A percentile compares a stretch with the other conserved stretches of the same genome.
These are phyloP conservation scores for Penicillium paradoxum DNA, from an alignment of 495 filamentous ascomycete genomes.

Conservation along the genomic window DNA sequence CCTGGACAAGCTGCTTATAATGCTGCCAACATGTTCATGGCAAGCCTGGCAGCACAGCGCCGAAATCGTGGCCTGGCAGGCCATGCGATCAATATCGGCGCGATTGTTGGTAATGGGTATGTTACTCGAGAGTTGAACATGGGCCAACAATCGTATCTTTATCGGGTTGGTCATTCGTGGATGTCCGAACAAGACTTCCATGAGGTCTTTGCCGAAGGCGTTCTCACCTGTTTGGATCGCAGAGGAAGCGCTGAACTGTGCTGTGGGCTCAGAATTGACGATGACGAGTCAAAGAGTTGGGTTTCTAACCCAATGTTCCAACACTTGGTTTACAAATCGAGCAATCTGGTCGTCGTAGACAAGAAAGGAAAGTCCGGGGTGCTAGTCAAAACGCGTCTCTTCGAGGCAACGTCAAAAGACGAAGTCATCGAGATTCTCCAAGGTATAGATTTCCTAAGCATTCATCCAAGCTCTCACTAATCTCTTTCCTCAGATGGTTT, in stretches of 20 bases:
- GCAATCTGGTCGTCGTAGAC: constrained; percentile 9
- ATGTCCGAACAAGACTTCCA: constrained; percentile 58
- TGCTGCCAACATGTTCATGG: constrained; percentile 54
- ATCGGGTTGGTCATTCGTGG: constrained; percentile 27
- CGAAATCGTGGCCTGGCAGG: constrained; percentile 31
- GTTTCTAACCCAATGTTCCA: constrained; percentile 26
- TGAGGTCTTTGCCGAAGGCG: constrained; percentile 55
- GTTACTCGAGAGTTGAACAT: constrained; percentile 27
- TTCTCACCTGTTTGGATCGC: constrained; percentile 24
- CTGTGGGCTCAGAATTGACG: constrained; percentile 22
- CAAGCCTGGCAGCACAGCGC: constrained; percentile 34
- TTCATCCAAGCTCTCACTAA: background rate
- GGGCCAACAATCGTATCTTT: constrained; percentile 23
- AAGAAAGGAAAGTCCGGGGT: constrained; percentile 16
- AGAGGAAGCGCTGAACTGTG: constrained; percentile 4
- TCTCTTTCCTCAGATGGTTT: constrained; percentile 2
- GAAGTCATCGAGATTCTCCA: constrained; percentile 13
- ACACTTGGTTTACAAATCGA: constrained; percentile 10
- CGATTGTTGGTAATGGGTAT: constrained; percentile 54
- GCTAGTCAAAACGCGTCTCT: constrained; percentile 21
- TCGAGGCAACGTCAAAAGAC: constrained; percentile 12
- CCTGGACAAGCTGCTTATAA: constrained; percentile 50
- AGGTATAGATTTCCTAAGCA: background rate
- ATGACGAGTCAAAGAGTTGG: constrained; percentile 30
- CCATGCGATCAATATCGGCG: constrained; percentile 52